Evolutionary conservation across 2,329 filamentous ascomycete species (phyloP), one percentile per base, ranked within the genome.

Genomic region (Ophiostoma fasciatum): DNA sequence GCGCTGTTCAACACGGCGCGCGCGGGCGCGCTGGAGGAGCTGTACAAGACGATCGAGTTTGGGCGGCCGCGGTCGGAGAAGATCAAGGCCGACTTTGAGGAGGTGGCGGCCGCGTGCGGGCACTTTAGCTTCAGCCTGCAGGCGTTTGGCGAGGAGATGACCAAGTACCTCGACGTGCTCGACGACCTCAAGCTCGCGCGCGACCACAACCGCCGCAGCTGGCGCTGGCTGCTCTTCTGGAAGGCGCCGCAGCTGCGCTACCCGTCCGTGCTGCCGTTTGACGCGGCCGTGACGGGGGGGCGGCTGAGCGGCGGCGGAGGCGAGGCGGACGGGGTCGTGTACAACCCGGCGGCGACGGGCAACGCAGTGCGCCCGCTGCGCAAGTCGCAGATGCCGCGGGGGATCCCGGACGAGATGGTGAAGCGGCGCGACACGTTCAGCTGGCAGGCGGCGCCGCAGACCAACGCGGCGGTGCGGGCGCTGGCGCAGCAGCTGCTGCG

Each of bases 71-170:
- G 74, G 28, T 77, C 79, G 0, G 68, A 83, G 35, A 79, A 80
- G 42, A 69, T 88, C 8, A 79, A 92, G 51, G 90, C 88, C 3
- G 90, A 96, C 54, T 85, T 94, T 39, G 90, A 98, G 54, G 90
- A 98, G 56, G 87, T 96, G 10, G 87, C 88, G 28, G 88, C 90
- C n/a, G 92, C 87, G 38, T 98, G 90, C 50, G 88, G 90, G 0
- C 87, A 96, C 56, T 98, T 96, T 52, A 88, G 82, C 51, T 94
- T 90, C 53, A 92, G 82, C 29, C 63, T 98, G 19, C 73, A 90
- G 43, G 82, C 90, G 46, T 88, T 96, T 50, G 87, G 84, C 0
- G 82, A 93, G 51, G 85, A 94, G 51, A 81, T 93, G 60, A 74
- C 82, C 45, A 71, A 71, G 11, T 90, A 93, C 47, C 58, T 98